Evolutionary conservation across 129 eudicot species (phyloP), one percentile per base, ranked within the genome.

Genomic region (Ambrosia artemisiifolia): DNA sequence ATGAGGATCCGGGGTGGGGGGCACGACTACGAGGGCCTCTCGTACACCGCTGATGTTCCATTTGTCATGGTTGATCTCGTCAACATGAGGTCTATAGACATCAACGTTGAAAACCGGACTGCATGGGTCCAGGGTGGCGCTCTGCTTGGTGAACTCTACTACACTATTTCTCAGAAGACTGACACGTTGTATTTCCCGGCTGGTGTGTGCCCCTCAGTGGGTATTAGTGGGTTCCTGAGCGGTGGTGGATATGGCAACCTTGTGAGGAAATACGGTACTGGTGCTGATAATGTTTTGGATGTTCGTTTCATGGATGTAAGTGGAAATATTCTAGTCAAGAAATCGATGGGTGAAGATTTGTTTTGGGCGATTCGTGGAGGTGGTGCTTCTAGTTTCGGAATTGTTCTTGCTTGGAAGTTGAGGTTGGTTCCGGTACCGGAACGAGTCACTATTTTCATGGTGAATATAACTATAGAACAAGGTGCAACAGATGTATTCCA

Each of bases 361-460:
- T 78, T 78, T 24, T 78, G 82, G 82, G 82, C 78, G 7, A 24
- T 71, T 34, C 76, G 82, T 54, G 82, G 82, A 0, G 78, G 82
- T 8, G 61, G 54, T 17, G 64, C 73, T 42, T 65, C 63, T 1
- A 78, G 82, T 54, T 78, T 78, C 10, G 82, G 82, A 30, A 70
- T 78, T 7, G 65, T 78, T 43, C 61, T 78, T 12, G 65, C 73
- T 0, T 78, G 82, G 82, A 66, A 78, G 46, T 67, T 78, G 4
- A 53, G 33, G 40, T 12, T 78, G 50, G 82, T 78, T 43, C 62
- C 63, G 1, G 82, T 78, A 12, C 82, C 82, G 0, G 60, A 78
- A 43, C 50, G 11, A 51, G 72, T 78, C 3, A 57, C 73, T 2
- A 8, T 62, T 54, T 78, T 78, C 73, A 18, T 4, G 16, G 30